phyloP scores from a whole-genome alignment of 768 basidiomycete genomes.

The Russula abietina region DNA sequence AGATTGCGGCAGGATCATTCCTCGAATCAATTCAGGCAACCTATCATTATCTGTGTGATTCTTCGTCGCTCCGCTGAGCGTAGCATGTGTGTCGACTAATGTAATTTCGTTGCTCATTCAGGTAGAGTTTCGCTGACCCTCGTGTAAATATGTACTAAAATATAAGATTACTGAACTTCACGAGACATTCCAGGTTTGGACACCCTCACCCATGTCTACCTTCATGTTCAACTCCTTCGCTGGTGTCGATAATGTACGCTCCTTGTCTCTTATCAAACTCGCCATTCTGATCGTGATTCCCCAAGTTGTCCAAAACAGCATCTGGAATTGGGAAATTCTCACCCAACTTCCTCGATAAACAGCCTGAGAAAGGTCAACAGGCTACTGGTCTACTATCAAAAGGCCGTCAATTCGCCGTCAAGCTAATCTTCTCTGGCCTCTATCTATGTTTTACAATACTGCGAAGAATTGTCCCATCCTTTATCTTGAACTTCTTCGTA shows the following conservation, averaged over 20 bases:
- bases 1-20: not conserved
- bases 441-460: constrained; percentile 4
- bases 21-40: not conserved
- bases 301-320: not conserved
- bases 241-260: not conserved
- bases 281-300: not conserved
- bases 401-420: not conserved
- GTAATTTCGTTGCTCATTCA: not conserved
- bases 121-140: not conserved
- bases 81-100: not conserved
- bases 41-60: not conserved
- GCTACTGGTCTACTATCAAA: constrained; percentile 7
- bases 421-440: not conserved
- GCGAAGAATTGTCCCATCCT: constrained; percentile 5
- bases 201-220: constrained; percentile 7
- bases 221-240: not conserved
- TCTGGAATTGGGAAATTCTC: not conserved
- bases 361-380: not conserved
- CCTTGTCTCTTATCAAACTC: not conserved
- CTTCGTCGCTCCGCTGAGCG: not conserved
- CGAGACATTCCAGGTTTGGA: not conserved
- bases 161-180: constrained; percentile 1
- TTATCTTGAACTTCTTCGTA: constrained; percentile 1
- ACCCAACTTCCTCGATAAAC: not conserved
- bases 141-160: not conserved